phyloP scores from a whole-genome alignment of 352 stramenopile genomes.

The Pythium periplocum region DNA sequence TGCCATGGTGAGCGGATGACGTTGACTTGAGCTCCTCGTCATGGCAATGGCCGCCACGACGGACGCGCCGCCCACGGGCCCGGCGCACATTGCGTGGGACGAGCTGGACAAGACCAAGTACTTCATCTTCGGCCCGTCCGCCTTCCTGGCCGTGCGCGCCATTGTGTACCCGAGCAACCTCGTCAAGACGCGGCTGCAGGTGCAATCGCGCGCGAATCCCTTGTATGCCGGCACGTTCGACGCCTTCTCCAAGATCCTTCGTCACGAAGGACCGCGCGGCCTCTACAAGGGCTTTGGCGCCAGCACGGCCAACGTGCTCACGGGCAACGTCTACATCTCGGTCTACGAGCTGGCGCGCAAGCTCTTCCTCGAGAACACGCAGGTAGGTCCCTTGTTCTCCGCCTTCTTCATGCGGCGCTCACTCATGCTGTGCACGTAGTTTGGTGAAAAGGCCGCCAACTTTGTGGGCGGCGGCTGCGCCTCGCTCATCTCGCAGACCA shows the following conservation, averaged over 20 bases:
- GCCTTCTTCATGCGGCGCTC: too few species aligned
- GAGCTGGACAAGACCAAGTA: constrained; percentile 87
- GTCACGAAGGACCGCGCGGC: constrained; percentile 64
- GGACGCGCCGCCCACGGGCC: constrained; percentile 11
- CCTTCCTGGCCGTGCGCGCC: constrained; percentile 78
- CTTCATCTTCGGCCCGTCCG: constrained; percentile 75
- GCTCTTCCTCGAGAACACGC: constrained; percentile 49
- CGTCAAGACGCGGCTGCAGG: constrained; percentile 86
- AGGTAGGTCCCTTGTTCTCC: constrained; percentile 15
- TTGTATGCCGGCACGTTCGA: constrained; percentile 81
- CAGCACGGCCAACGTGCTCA: constrained; percentile 80
- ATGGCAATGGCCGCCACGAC: neutral
- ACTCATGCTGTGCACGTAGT: neutral
- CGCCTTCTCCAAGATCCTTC: constrained; percentile 79
- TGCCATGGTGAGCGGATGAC: too few species aligned
- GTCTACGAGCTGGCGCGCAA: constrained; percentile 84
- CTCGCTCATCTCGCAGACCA: constrained; percentile 79
- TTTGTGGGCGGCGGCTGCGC: constrained; percentile 71
- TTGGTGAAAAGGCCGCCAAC: constrained; percentile 59
- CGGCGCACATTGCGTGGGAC: constrained; percentile 87
- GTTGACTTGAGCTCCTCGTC: neutral
- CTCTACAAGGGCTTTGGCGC: constrained; percentile 88
- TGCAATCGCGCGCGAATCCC: constrained; percentile 64
- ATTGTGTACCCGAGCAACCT: constrained; percentile 85
- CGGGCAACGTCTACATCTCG: constrained; percentile 88